Base-by-base conservation (phyloP, 139 green algal genomes). In the Chlorella ohadii region DNA sequence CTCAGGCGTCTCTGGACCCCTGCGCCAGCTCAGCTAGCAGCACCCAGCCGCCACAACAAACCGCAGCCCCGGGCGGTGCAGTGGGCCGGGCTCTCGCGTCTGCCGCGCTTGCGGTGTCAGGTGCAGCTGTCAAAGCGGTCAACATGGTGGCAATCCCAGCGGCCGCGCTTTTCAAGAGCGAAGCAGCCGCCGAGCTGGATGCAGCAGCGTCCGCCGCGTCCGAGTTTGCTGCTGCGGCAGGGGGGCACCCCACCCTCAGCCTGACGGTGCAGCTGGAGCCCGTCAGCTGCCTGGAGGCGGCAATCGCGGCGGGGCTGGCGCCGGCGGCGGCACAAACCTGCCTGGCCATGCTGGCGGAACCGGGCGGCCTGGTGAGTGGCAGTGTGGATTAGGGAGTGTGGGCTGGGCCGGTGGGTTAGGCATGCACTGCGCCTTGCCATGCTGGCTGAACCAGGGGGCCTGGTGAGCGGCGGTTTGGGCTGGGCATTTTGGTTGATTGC, bases 361-460 rank as follows among this genome's bases (percentile, higher is more conserved):
- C 90, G 0, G 90, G 90, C 5, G 90, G 90, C 1, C 81, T 93
- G 7, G 44, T 51, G 44, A 51, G 44, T 51, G 6, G 44, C 9
- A 51, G 44, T 51, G 44, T n/a, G n/a, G n/a, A n/a, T 51, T 51
- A 16, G 44, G 44, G 44, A 51, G 44, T 9, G n/a, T 51, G 44
- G 44, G 44, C 44, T 51, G 6, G 44, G 7, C 44, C 9, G 6
- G 44, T 51, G n/a, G n/a, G n/a, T 51, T 51, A 51, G 44, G 44
- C 44, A 9, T 6, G 44, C 44, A 9, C 9, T 9, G 44, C 44
- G 44, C 82, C 78, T 85, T 5, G 89, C 88, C 25, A 85, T 92
- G 89, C 87, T 93, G 73, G 76, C 81, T 1, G 59, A 67, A 16
- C 90, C 90, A 0, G 90, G 90, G 13, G 90, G 90, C 1, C 81